Conservation (phyloP, 805 yeast genomes). For the Wickerhamiella sergipiensis region DNA sequence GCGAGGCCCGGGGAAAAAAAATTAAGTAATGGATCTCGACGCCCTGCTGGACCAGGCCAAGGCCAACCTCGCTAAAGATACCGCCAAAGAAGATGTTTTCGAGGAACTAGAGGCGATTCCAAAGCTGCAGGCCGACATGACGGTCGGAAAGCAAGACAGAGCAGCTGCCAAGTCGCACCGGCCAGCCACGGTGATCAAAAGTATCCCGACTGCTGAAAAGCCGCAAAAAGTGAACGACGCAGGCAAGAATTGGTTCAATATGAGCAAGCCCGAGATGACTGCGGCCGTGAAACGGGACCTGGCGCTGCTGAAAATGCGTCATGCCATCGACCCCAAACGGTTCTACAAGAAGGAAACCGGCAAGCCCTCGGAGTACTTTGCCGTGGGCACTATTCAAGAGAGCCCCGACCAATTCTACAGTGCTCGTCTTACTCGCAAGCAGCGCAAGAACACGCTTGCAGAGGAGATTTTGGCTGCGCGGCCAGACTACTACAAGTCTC, state of each 20-base stretch:
- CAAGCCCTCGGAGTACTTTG: conserved; percentile 61
- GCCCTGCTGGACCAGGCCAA: conserved; percentile 11
- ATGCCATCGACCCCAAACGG: conserved; percentile 87
- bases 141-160: not conserved
- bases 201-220: conserved; percentile 19
- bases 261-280: conserved; percentile 66
- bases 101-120: conserved; percentile 17
- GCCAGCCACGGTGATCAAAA: conserved; percentile 6
- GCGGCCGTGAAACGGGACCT: conserved; percentile 63
- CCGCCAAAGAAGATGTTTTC: conserved; percentile 13
- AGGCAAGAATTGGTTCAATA: conserved; percentile 63
- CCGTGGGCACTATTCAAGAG: conserved; percentile 77
- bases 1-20: no score
- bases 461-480: conserved; percentile 55
- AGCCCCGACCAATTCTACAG: conserved; percentile 69
- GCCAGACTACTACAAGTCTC: conserved; percentile 70
- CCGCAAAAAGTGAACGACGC: conserved; percentile 25
- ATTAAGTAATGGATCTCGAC: conserved; percentile 10
- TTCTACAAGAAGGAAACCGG: conserved; percentile 81
- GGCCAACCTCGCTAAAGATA: not conserved
- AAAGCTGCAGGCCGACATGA: not conserved
- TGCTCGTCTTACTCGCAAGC: conserved; percentile 49
- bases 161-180: not conserved
- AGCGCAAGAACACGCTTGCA: conserved; percentile 65
- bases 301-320: conserved; percentile 66